Percentiles rank a stretch among this genome's conserved stretches.
Evolutionary conservation across 1,284 basidiomycete genomes (phyloP).

Genomic region (Ustilago vetiveriae): DNA sequence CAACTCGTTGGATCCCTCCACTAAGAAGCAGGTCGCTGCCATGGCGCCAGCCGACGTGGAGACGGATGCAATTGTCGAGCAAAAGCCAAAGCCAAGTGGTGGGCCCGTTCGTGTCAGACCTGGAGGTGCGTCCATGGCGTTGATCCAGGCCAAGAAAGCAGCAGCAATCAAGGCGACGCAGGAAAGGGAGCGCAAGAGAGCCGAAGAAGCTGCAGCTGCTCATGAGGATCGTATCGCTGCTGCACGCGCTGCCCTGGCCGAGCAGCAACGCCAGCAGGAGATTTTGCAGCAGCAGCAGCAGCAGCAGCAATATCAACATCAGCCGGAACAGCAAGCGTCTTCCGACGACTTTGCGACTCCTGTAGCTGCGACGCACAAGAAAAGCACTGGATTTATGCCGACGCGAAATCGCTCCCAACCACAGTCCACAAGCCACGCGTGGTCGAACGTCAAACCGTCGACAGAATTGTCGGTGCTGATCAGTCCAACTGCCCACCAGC

Average conservation of each 20-base stretch:
- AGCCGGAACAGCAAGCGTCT: not conserved
- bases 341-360: constrained; percentile 30
- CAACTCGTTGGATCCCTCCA: constrained; percentile 76
- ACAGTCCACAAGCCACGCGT: too few relatives aligned
- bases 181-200: constrained; percentile 47
- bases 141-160: constrained; percentile 63
- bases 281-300: constrained; percentile 14
- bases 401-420: constrained; percentile 9
- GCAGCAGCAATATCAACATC: constrained; percentile 5
- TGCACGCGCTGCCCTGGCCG: constrained; percentile 18
- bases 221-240: constrained; percentile 39
- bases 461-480: constrained; percentile 27
- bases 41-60: constrained; percentile 68
- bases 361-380: constrained; percentile 17
- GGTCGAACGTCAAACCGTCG: constrained; percentile 8
- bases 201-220: constrained; percentile 40
- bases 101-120: constrained; percentile 27
- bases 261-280: constrained; percentile 9
- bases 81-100: constrained; percentile 20
- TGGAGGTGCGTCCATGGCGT: constrained; percentile 53
- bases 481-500: constrained; percentile 32
- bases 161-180: constrained; percentile 49
- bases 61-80: constrained; percentile 24
- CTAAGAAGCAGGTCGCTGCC: constrained; percentile 82
- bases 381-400: constrained; percentile 35